phyloP scores from a whole-genome alignment of 2,329 filamentous ascomycete genomes.

The Exophiala xenobiotica region DNA sequence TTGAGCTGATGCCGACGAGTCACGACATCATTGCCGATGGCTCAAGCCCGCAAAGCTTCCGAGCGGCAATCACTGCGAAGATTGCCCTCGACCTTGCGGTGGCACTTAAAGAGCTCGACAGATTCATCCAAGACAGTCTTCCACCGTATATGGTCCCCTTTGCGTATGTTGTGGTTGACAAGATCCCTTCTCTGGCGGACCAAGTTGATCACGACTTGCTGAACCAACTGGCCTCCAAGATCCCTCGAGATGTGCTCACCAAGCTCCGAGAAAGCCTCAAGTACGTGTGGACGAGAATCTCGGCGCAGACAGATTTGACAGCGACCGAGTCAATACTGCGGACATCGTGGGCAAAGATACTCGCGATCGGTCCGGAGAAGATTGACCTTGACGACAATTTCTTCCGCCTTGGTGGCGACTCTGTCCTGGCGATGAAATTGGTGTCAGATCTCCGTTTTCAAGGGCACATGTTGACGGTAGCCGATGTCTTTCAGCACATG shows the following conservation, averaged over 20 bases:
- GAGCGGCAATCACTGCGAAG: conserved; percentile 7
- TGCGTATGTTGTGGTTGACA: conserved; percentile 44
- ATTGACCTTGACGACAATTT: conserved; percentile 33
- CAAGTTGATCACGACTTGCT: conserved; percentile 38
- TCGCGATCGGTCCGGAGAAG: conserved; percentile 42
- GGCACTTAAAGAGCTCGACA: conserved; percentile 44
- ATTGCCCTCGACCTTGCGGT: conserved; percentile 36
- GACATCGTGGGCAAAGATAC: conserved; percentile 11
- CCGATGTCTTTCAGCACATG: conserved; percentile 37
- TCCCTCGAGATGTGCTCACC: conserved; percentile 33
- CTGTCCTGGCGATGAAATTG: conserved; percentile 34
- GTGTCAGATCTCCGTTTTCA: conserved; percentile 26
- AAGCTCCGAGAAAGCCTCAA: conserved; percentile 21
- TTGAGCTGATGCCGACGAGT: conserved; percentile 33
- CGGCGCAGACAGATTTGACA: conserved; percentile 36
- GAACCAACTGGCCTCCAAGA: conserved; percentile 40
- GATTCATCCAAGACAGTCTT: conserved; percentile 44
- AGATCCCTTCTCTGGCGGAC: conserved; percentile 33
- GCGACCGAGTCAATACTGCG: conserved; percentile 38
- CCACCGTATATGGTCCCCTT: conserved; percentile 51
- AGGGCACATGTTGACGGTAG: conserved; percentile 30
- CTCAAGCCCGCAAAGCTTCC: conserved; percentile 20
- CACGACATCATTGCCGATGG: conserved; percentile 30
- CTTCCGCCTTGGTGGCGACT: conserved; percentile 36
- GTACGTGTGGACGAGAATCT: conserved; percentile 38